Percentiles rank a stretch among this genome's conserved stretches.
phyloP scores from a whole-genome alignment of 768 basidiomycete species.

The Russula foetens region DNA sequence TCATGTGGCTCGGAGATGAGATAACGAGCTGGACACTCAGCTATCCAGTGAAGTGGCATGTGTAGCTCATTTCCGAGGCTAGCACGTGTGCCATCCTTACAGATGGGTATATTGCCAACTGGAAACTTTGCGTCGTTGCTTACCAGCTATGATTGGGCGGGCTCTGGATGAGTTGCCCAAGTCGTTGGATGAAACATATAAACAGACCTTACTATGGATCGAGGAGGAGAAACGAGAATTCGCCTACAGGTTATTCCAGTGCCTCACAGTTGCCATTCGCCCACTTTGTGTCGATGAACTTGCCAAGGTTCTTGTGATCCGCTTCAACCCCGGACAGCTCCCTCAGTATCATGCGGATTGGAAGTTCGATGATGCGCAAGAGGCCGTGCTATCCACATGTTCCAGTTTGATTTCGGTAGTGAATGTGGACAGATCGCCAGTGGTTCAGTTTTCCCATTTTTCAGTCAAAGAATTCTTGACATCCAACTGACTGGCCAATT shows the following conservation, averaged over 20 bases:
- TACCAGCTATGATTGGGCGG: not conserved
- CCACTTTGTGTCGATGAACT: conserved; percentile 9
- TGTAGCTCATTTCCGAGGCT: no score
- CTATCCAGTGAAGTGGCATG: no score
- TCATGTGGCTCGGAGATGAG: no score
- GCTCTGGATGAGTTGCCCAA: not conserved
- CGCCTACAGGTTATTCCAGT: conserved; percentile 2
- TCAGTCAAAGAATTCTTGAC: conserved; percentile 6
- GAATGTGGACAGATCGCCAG: not conserved
- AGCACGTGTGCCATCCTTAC: no score
- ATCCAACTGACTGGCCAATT: not conserved
- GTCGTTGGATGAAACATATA: conserved; percentile 1
- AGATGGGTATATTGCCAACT: conserved; percentile 4
- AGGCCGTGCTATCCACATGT: not conserved
- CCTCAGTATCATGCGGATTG: not conserved
- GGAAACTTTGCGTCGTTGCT: not conserved
- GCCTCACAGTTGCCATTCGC: not conserved
- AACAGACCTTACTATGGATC: not conserved
- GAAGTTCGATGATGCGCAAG: not conserved
- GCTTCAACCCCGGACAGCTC: not conserved
- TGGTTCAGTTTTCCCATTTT: conserved; percentile 5
- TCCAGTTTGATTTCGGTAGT: not conserved
- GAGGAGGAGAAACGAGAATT: not conserved
- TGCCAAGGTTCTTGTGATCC: not conserved
- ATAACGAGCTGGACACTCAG: no score